These are phyloP conservation scores for Jatropha curcas DNA, from an alignment of 345 rosid genomes.

Conservation along the genomic window DNA sequence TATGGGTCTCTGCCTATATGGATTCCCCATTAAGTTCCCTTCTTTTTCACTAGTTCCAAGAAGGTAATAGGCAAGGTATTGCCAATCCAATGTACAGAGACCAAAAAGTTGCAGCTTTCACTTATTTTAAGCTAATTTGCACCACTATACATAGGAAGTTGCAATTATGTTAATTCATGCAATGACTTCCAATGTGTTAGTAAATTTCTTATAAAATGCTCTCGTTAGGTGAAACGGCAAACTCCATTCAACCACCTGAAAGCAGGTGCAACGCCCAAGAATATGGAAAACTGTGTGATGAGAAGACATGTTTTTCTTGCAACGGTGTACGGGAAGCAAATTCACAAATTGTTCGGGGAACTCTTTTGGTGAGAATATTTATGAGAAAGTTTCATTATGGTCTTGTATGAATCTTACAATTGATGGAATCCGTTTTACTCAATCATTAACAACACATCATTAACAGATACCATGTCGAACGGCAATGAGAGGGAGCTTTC, in stretches of 20 bases:
- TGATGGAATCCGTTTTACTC: background rate
- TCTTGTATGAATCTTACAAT: background rate
- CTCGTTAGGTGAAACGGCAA: conserved; percentile 69
- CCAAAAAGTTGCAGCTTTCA: background rate
- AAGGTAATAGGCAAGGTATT: background rate
- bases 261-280: conserved; percentile 53
- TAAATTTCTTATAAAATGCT: background rate
- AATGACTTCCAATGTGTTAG: background rate
- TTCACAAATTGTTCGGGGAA: conserved; percentile 79
- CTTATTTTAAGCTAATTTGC: background rate
- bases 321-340: conserved; percentile 64
- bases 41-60: background rate
- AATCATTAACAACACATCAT: conserved; percentile 14
- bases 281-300: conserved; percentile 48
- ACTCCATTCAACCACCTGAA: conserved; percentile 67
- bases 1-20: background rate
- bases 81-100: background rate
- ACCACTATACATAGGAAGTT: background rate
- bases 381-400: background rate
- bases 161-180: background rate
- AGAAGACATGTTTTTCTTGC: conserved; percentile 74
- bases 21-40: background rate
- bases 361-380: conserved; percentile 66
- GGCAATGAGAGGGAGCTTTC: conserved; percentile 37
- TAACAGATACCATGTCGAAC: conserved; percentile 38